Evolutionary conservation across 306 rosid species (phyloP), one percentile per base, ranked within the genome.

Genomic region (Ormosia emarginata): DNA sequence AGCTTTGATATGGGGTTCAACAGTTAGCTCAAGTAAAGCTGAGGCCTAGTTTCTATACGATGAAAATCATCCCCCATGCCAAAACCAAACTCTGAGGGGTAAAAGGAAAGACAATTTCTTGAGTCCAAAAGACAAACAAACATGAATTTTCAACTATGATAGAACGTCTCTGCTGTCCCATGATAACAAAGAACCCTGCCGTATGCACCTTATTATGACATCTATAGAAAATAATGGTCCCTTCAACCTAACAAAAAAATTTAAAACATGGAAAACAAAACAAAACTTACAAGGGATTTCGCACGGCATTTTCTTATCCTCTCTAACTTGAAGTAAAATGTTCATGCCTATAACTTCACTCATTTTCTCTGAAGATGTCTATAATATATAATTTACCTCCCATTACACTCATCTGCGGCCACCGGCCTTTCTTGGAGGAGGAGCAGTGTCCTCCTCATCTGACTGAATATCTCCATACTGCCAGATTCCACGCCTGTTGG

Each of bases 381-480:
- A 62, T 50, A 33, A 74, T 81, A 61, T 85, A 71, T 82, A 73
- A 72, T 33, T 77, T 81, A 79, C 47, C 82, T 57, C 67, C 40
- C 6, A 6, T n/a, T 63, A 82, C 78, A 75, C 82, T 93, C 82
- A 93, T 81, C 75, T 90, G 64, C 92, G 89, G 65, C 94, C 96
- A 47, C 72, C 89, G 4, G 90, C 88, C 89, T 95, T 95, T 75
- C 92, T 89, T 17, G 78, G 85, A 6, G 93, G 93, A 82, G 92
- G 97, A 43, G 64, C 89, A 4, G 70, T 56, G 62, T 95, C 99
- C 74, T 95, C 99, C 0, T 95, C 99, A 44, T 95, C 99, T 0
- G 99, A 93, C 85, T 92, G 89, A 71, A 90, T 82, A 61, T 95
- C 96, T 61, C 99, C 99, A 33, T 95, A 93, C 86, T 90, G 94